Conservation (phyloP, 371 early-diverging fungal species). For the Circinella umbellata region DNA sequence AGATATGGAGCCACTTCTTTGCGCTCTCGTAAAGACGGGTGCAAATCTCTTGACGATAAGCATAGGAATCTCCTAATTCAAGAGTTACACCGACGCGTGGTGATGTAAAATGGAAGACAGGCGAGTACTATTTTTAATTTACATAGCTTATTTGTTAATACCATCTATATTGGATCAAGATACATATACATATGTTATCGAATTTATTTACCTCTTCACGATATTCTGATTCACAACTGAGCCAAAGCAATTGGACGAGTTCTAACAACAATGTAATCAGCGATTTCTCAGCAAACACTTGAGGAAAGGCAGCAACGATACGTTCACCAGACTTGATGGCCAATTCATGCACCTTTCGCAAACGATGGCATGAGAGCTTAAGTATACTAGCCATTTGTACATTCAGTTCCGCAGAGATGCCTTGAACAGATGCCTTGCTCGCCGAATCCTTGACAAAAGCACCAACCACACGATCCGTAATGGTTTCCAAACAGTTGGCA, state of each 20-base stretch:
- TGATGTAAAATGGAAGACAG: constrained; percentile 76
- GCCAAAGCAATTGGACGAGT: constrained; percentile 80
- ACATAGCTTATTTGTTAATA: no score
- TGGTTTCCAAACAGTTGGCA: constrained; percentile 73
- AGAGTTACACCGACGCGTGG: constrained; percentile 66
- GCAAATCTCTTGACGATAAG: constrained; percentile 74
- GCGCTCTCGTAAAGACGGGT: constrained; percentile 66
- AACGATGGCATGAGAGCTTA: constrained; percentile 69
- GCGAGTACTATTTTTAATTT: constrained; percentile 55
- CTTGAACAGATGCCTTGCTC: constrained; percentile 52
- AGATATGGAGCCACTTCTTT: constrained; percentile 71
- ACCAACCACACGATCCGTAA: constrained; percentile 66
- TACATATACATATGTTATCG: background rate
- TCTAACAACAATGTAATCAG: constrained; percentile 71
- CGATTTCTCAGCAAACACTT: constrained; percentile 71
- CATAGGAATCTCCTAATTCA: constrained; percentile 77
- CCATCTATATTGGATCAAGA: background rate
- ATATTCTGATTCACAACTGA: constrained; percentile 81
- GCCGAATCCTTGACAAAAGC: constrained; percentile 64
- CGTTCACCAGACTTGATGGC: constrained; percentile 62
- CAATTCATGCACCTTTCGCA: constrained; percentile 67
- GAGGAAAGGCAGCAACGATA: constrained; percentile 68
- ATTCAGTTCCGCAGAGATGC: constrained; percentile 50
- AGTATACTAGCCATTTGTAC: constrained; percentile 67
- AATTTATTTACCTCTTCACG: constrained; percentile 62